Conservation (phyloP, 2,329 filamentous ascomycete species). For the Emmonsia crescens region DNA sequence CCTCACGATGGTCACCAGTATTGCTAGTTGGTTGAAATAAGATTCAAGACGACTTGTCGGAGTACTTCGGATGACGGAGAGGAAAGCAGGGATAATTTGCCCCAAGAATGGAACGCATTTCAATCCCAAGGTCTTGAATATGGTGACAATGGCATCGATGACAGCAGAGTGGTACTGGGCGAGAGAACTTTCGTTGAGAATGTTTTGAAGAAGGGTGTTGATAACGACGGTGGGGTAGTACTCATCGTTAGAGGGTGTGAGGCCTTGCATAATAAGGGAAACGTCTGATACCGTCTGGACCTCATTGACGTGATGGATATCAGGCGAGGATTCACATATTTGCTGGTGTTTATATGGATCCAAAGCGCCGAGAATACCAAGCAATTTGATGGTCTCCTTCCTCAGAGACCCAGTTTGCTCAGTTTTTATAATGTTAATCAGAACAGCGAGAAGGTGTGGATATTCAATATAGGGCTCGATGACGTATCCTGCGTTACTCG, state of each 20-base stretch:
- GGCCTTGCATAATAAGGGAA: conserved; percentile 91
- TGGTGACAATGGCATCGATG: conserved; percentile 97
- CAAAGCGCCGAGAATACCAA: conserved; percentile 87
- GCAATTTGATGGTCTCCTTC: conserved; percentile 90
- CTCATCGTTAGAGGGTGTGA: conserved; percentile 93
- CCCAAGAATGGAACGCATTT: conserved; percentile 94
- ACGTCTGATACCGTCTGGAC: conserved; percentile 75
- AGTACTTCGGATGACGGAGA: conserved; percentile 76
- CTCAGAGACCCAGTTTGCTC: conserved; percentile 78
- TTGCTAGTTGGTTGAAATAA: conserved; percentile 93
- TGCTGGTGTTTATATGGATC: conserved; percentile 94
- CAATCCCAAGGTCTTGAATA: conserved; percentile 89
- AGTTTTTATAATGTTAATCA: conserved; percentile 88
- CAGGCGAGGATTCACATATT: conserved; percentile 79
- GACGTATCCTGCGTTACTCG: conserved; percentile 94
- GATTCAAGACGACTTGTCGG: conserved; percentile 71
- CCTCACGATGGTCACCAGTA: conserved; percentile 85
- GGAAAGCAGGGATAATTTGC: conserved; percentile 87
- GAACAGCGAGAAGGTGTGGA: conserved; percentile 79
- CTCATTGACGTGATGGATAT: conserved; percentile 60
- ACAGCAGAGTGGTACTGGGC: conserved; percentile 85
- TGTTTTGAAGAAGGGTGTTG: conserved; percentile 75
- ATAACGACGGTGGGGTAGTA: conserved; percentile 98
- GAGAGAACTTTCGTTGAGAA: conserved; percentile 82
- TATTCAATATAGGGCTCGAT: conserved; percentile 94